Conservation (phyloP, 2,329 filamentous ascomycete species). For the Tolypocladium tropicale region DNA sequence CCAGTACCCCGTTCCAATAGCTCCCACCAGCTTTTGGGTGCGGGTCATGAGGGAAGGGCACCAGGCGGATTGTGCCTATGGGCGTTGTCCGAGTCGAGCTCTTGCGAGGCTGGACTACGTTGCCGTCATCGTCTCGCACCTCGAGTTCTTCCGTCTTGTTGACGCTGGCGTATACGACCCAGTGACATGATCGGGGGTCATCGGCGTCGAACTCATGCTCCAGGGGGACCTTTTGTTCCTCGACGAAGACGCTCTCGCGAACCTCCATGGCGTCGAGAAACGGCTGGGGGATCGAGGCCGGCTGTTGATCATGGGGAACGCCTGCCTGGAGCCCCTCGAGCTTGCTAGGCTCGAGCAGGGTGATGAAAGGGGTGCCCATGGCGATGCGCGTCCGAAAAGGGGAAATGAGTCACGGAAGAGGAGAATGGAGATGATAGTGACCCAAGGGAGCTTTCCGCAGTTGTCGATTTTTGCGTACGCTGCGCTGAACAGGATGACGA, state of each 20-base stretch:
- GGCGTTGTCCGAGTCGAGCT: slow-evolving; percentile 36
- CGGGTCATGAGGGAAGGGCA: slow-evolving; percentile 66
- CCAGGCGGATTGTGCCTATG: slow-evolving; percentile 68
- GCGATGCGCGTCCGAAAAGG: too few species aligned
- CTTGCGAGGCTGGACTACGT: slow-evolving; percentile 28
- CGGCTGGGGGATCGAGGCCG: slow-evolving; percentile 33
- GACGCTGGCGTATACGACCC: slow-evolving; percentile 70
- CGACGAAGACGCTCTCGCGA: slow-evolving; percentile 49
- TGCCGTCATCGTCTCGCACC: slow-evolving; percentile 30
- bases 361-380: slow-evolving; percentile 42
- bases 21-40: slow-evolving; percentile 44
- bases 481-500: background rate
- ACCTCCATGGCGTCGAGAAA: slow-evolving; percentile 58
- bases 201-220: slow-evolving; percentile 73
- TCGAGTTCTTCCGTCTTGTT: slow-evolving; percentile 33
- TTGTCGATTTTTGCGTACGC: too few species aligned
- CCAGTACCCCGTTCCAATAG: slow-evolving; percentile 35
- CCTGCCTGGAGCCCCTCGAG: slow-evolving; percentile 36
- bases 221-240: slow-evolving; percentile 46
- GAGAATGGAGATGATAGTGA: too few species aligned
- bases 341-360: slow-evolving; percentile 35
- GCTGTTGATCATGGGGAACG: slow-evolving; percentile 31
- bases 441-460: too few species aligned
- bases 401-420: too few species aligned
- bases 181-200: slow-evolving; percentile 72